A percentile compares a stretch with the other conserved stretches of the same genome.
Conservation (phyloP, 495 filamentous ascomycete genomes). For the Amorphotheca resinae region DNA sequence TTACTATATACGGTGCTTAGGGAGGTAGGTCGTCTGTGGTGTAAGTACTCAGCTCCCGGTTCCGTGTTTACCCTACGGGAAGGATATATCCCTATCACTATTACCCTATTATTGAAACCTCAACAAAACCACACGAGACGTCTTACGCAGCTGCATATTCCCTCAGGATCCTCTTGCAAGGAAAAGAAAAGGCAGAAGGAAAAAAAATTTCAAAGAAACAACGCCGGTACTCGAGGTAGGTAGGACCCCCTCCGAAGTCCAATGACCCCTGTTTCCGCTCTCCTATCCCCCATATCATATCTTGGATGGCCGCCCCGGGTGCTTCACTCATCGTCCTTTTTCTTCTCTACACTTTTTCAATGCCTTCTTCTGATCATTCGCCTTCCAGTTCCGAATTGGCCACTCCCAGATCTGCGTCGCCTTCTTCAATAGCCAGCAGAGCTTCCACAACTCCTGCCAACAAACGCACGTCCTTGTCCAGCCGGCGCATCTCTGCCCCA, state of each 20-base stretch:
- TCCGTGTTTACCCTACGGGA: too few relatives aligned
- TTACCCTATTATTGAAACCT: conserved; percentile 16
- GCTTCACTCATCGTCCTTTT: conserved; percentile 7
- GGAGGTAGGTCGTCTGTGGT: too few relatives aligned
- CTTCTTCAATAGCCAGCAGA: conserved; percentile 32
- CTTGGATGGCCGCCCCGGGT: conserved; percentile 1
- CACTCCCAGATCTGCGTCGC: conserved; percentile 41
- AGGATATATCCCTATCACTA: too few relatives aligned
- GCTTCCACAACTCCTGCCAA: conserved; percentile 39
- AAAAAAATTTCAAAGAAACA: too few relatives aligned
- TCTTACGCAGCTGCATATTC: conserved; percentile 7
- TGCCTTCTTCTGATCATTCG: conserved; percentile 36
- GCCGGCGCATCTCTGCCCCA: conserved; percentile 30
- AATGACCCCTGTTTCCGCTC: conserved; percentile 4
- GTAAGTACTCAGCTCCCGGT: too few relatives aligned
- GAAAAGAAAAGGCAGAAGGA: not conserved
- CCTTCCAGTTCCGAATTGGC: conserved; percentile 35
- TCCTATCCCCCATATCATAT: not conserved
- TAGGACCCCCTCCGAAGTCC: not conserved
- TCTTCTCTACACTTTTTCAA: conserved; percentile 22
- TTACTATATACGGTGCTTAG: too few relatives aligned
- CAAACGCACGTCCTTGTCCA: conserved; percentile 40
- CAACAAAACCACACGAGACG: conserved; percentile 21
- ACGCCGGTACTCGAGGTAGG: too few relatives aligned
- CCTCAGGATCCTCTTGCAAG: not conserved